Evolutionary conservation across 352 stramenopile genomes (phyloP).

Genomic region (Globisporangium lucens): DNA sequence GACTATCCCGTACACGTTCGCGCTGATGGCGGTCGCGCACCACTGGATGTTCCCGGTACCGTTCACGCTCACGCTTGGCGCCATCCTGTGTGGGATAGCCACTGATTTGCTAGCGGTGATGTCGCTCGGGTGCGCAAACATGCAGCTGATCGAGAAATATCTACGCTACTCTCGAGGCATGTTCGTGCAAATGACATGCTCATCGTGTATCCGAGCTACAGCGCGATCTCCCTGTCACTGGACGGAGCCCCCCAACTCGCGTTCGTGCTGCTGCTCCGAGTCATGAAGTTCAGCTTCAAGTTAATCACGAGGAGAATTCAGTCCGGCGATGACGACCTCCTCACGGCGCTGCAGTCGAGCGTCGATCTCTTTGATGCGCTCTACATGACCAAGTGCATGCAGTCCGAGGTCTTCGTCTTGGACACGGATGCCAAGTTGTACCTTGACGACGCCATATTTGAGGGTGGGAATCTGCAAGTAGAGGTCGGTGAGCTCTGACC

Average conservation of each 20-base stretch:
- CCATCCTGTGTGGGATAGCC: not conserved
- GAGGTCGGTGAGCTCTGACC: too few relatives aligned
- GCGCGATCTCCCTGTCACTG: constrained; percentile 1
- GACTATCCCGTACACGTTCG: not conserved
- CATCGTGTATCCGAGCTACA: not conserved
- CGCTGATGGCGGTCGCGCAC: not conserved
- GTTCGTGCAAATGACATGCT: not conserved
- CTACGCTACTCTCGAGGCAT: not conserved
- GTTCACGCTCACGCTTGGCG: not conserved
- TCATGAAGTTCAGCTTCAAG: constrained; percentile 1
- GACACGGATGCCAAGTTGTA: too few relatives aligned
- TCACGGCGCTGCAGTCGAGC: not conserved
- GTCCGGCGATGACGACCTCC: not conserved
- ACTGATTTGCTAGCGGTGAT: not conserved
- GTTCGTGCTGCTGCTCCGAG: constrained; percentile 8
- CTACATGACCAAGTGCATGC: constrained; percentile 25
- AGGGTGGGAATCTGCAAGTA: too few relatives aligned
- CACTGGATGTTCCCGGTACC: not conserved
- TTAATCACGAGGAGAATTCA: not conserved
- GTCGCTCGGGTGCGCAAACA: not conserved
- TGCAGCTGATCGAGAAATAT: not conserved
- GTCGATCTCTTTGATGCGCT: constrained; percentile 31
- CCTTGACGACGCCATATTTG: too few relatives aligned
- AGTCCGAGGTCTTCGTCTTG: not conserved
- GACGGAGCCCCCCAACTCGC: not conserved